Evolutionary conservation across 164 flowering plant genomes (phyloP).

Genomic region (Liriodendron chinense): DNA sequence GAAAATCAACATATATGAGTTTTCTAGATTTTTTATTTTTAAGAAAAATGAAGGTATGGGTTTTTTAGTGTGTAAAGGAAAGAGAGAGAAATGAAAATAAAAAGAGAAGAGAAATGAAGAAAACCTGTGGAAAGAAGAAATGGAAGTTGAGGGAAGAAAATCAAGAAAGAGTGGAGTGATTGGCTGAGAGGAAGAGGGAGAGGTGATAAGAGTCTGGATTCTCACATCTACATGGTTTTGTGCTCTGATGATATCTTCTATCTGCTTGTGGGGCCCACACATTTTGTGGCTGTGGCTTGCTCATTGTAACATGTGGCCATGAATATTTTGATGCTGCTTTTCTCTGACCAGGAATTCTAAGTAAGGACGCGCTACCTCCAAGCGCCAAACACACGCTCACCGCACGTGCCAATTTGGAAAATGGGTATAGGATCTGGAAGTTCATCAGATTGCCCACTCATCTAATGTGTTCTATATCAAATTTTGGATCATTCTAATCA

Average conservation of each 20-base stretch:
- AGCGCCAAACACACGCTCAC: too few relatives aligned
- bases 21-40: not conserved
- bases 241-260: not conserved
- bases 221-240: not conserved
- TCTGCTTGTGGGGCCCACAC: not conserved
- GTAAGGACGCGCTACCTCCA: too few relatives aligned
- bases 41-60: not conserved
- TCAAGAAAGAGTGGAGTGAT: constrained; percentile 4
- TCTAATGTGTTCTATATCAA: too few relatives aligned
- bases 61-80: not conserved
- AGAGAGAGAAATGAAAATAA: not conserved
- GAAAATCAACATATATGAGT: not conserved
- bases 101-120: not conserved
- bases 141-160: not conserved
- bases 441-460: too few relatives aligned
- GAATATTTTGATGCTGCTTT: not conserved
- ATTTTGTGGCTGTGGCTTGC: not conserved
- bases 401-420: too few relatives aligned
- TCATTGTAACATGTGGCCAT: not conserved
- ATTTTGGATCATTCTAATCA: too few relatives aligned
- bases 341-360: too few relatives aligned
- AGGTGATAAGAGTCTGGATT: not conserved
- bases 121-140: not conserved
- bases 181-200: not conserved
- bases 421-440: too few relatives aligned